Percentiles rank a stretch among this genome's conserved stretches.
Conservation (phyloP, 2,329 filamentous ascomycete genomes). For the Trematosphaeria pertusa region DNA sequence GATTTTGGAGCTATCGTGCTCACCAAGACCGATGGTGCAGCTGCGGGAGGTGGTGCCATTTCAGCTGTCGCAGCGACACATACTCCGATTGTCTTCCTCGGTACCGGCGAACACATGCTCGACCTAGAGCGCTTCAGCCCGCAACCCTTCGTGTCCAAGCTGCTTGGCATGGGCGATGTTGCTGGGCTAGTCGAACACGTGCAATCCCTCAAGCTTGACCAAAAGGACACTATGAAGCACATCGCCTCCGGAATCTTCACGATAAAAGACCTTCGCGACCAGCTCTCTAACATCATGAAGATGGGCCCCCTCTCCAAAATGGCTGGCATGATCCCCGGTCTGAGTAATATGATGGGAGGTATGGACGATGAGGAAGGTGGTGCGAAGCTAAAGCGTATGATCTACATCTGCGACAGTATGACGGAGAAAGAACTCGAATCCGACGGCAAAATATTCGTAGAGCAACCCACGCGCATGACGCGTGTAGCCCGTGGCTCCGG, state of each 20-base stretch:
- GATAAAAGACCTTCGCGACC: conserved; percentile 90
- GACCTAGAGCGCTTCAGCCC: conserved; percentile 93
- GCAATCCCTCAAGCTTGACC: conserved; percentile 91
- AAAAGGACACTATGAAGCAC: conserved; percentile 99
- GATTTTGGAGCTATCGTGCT: conserved; percentile 99
- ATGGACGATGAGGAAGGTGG: conserved; percentile 98
- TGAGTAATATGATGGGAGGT: conserved; percentile 90
- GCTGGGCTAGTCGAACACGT: conserved; percentile 95
- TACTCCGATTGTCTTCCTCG: conserved; percentile 97
- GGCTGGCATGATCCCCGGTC: conserved; percentile 97
- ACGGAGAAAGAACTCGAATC: conserved; percentile 94
- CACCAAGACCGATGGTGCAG: conserved; percentile 97
- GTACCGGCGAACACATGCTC: conserved; percentile 96
- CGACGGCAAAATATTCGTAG: conserved; percentile 91
- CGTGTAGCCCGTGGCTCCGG: conserved; percentile 88
- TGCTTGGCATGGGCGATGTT: conserved; percentile 98
- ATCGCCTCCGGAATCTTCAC: conserved; percentile 97
- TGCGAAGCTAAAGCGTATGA: conserved; percentile 94
- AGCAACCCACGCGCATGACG: conserved; percentile 92
- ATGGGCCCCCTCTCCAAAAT: conserved; percentile 98
- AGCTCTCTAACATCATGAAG: conserved; percentile 98
- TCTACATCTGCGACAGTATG: conserved; percentile 99
- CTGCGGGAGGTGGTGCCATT: conserved; percentile 94
- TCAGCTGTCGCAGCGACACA: conserved; percentile 96
- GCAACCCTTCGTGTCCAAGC: conserved; percentile 89